These are phyloP conservation scores for Aspergillus brunneoviolaceus DNA, from an alignment of 2,329 filamentous ascomycete species.

Conservation along the genomic window DNA sequence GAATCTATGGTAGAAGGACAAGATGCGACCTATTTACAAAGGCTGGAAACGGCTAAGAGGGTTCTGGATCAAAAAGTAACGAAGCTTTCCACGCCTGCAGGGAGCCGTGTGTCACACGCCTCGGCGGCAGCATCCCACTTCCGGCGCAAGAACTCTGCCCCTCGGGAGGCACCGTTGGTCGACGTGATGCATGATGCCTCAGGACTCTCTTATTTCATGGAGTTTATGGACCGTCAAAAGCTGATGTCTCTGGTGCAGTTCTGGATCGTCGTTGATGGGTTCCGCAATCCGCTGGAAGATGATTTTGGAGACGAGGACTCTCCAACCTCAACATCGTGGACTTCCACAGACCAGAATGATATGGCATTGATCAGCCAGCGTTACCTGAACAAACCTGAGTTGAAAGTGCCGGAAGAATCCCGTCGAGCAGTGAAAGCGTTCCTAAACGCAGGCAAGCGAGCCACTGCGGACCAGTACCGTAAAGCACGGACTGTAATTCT, in stretches of 20 bases:
- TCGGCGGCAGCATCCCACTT: slow-evolving; percentile 30
- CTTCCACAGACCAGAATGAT: slow-evolving; percentile 79
- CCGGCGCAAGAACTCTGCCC: slow-evolving; percentile 47
- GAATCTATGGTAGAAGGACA: slow-evolving; percentile 76
- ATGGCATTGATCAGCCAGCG: slow-evolving; percentile 88
- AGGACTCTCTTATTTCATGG: slow-evolving; percentile 97
- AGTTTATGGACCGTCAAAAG: slow-evolving; percentile 92
- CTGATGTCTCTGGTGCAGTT: slow-evolving; percentile 92
- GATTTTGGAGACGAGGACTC: slow-evolving; percentile 71
- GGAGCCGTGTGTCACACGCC: slow-evolving; percentile 33
- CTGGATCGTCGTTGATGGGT: slow-evolving; percentile 96
- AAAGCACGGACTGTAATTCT: slow-evolving; percentile 78
- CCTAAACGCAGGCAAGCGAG: slow-evolving; percentile 71
- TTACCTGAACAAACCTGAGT: slow-evolving; percentile 78
- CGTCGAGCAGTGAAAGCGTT: slow-evolving; percentile 73
- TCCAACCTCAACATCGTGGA: slow-evolving; percentile 67
- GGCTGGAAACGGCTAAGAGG: slow-evolving; percentile 86
- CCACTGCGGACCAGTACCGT: slow-evolving; percentile 78
- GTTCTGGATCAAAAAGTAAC: slow-evolving; percentile 87
- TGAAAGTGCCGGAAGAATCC: slow-evolving; percentile 71
- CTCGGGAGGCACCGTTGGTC: slow-evolving; percentile 73
- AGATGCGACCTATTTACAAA: slow-evolving; percentile 81
- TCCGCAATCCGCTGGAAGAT: slow-evolving; percentile 89
- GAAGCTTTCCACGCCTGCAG: slow-evolving; percentile 70
- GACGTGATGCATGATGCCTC: slow-evolving; percentile 89